Conservation (phyloP, 176 grass and related monocot species). For the Lolium perenne region DNA sequence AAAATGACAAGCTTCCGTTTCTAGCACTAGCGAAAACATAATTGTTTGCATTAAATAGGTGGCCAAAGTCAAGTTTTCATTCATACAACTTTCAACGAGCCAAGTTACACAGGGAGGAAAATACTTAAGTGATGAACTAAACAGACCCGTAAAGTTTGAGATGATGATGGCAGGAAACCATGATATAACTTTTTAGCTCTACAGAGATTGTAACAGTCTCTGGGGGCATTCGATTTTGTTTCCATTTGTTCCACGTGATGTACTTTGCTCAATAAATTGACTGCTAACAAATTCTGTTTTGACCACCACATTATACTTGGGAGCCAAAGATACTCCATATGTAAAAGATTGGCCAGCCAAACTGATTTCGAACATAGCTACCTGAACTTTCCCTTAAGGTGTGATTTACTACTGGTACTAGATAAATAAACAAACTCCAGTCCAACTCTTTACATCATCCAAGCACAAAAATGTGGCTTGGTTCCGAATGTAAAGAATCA, state of each 20-base stretch:
- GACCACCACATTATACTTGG: not conserved
- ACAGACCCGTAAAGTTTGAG: not conserved
- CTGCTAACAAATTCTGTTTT: not conserved
- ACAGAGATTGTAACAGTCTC: not conserved
- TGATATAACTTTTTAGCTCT: too few species aligned
- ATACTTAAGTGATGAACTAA: too few species aligned
- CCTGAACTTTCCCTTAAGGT: not conserved
- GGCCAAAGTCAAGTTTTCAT: too few species aligned
- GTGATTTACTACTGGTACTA: not conserved
- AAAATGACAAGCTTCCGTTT: too few species aligned
- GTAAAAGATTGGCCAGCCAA: not conserved
- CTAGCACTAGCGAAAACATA: too few species aligned
- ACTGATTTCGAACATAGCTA: not conserved
- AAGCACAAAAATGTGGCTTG: constrained; percentile 48
- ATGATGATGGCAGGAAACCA: too few species aligned
- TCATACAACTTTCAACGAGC: too few species aligned
- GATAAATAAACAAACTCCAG: constrained; percentile 20
- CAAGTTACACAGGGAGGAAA: too few species aligned
- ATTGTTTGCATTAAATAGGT: too few species aligned
- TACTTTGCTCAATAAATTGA: not conserved
- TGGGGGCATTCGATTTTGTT: not conserved
- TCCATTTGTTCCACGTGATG: not conserved
- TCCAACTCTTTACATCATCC: constrained; percentile 34
- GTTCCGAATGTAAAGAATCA: constrained; percentile 32
- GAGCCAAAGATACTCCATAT: not conserved